Evolutionary conservation across 176 grass and related monocot species (phyloP).

Genomic region (Aegilops sharonensis): DNA sequence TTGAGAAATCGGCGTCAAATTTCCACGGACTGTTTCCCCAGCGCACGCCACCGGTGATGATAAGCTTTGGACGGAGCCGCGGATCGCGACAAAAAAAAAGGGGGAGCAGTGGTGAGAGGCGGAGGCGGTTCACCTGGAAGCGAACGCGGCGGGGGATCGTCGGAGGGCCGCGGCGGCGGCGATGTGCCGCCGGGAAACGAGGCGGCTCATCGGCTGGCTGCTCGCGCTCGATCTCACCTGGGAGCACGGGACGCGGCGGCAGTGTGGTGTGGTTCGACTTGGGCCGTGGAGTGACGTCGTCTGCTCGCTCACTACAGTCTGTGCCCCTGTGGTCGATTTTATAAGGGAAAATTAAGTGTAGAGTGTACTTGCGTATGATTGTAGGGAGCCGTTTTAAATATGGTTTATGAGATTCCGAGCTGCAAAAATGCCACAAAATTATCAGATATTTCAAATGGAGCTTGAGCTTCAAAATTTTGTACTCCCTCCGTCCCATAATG

Average conservation of each 20-base stretch:
- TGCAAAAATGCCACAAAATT: too few relatives aligned
- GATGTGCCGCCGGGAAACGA: slow-evolving; percentile 34
- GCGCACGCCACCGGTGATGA: neutral
- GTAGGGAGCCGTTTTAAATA: neutral
- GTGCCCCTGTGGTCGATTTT: neutral
- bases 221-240: neutral
- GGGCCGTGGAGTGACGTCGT: slow-evolving; percentile 14
- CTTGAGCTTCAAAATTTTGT: too few relatives aligned
- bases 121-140: slow-evolving; percentile 30
- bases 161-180: slow-evolving; percentile 1
- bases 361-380: neutral
- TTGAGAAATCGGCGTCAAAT: neutral
- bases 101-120: neutral
- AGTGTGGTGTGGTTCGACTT: neutral
- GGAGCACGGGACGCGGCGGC: neutral
- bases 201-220: slow-evolving; percentile 35
- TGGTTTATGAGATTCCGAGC: too few relatives aligned
- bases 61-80: neutral
- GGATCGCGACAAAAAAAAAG: neutral
- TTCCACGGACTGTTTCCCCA: neutral
- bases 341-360: neutral
- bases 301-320: neutral
- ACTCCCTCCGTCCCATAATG: too few relatives aligned
- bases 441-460: too few relatives aligned
- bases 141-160: slow-evolving; percentile 22